Base-by-base conservation (phyloP, 345 rosid genomes). In the Gynandropsis gynandra region DNA sequence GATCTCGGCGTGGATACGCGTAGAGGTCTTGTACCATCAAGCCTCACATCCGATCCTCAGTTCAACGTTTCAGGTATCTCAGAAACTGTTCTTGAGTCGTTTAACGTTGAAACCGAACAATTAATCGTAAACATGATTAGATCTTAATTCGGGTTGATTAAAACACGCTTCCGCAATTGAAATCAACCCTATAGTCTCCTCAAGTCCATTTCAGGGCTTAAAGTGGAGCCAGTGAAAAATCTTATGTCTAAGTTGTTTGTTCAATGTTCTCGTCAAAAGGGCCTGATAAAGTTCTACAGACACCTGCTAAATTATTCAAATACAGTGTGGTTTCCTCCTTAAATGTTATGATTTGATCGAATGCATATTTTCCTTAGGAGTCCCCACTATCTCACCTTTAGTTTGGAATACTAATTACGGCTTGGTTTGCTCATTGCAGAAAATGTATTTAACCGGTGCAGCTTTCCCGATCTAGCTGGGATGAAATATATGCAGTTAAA, bases 251-350 rank as follows among this genome's bases (percentile, higher is more conserved):
- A 90, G 72, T 78, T 90, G 64, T 82, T 90, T 71, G 98, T 90
- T 58, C 98, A 90, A 52, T 90, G 98, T 70, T 87, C 95, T 63
- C 89, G 98, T 53, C 98, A 90, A 63, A 76, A 79, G 49, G 84
- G 93, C 29, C 92, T 90, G 44, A 79, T 87, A 73, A 92, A 87
- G 80, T 87, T 92, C 67, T 87, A 92, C 74, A 73, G 79, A 42
- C 96, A 92, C 80, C 64, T 92, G 73, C 98, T 90, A 56, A 82
- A 90, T 71, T 84, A 84, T 73, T 80, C 64, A 76, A 92, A 96
- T 90, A 86, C 62, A 16, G 60, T 53, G 49, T 31, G 54, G 47
- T 48, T 56, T 67, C 52, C 35, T 42, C 38, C 44, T 41, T 12
- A 19, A 1, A 19, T 50, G 43, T 33, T 41, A 29, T 27, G 61